Evolutionary conservation across 2,329 filamentous ascomycete genomes (phyloP).

Genomic region (Aspergillus sergii): DNA sequence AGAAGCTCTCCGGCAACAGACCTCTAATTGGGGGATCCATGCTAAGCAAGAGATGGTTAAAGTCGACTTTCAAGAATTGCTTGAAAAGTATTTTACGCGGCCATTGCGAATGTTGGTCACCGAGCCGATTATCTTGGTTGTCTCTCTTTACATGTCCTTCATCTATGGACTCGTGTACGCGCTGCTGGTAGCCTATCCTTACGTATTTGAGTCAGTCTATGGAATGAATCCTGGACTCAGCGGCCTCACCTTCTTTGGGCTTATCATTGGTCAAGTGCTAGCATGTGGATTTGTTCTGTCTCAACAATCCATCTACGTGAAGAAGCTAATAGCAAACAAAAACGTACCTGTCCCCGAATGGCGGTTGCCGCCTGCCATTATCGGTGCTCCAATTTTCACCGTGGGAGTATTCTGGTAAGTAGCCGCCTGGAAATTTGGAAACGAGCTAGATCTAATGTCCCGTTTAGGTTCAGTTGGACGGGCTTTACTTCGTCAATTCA

Average conservation of each 20-base stretch:
- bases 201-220: constrained; percentile 32
- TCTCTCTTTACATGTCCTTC: constrained; percentile 36
- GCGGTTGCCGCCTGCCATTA: constrained; percentile 27
- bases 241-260: constrained; percentile 34
- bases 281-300: constrained; percentile 28
- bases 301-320: constrained; percentile 25
- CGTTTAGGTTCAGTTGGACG: constrained; percentile 34
- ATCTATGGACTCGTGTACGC: constrained; percentile 34
- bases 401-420: constrained; percentile 36
- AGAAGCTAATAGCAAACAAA: constrained; percentile 26
- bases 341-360: constrained; percentile 28
- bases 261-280: constrained; percentile 27
- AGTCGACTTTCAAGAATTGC: constrained; percentile 47
- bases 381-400: constrained; percentile 35
- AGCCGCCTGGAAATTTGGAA: fast-evolving
- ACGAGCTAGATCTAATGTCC: background rate
- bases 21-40: constrained; percentile 59
- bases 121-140: constrained; percentile 39
- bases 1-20: constrained; percentile 50
- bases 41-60: constrained; percentile 55
- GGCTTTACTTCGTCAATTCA: constrained; percentile 27
- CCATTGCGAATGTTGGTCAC: constrained; percentile 38
- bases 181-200: constrained; percentile 30
- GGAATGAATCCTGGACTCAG: constrained; percentile 30
- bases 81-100: constrained; percentile 50